Conservation (phyloP, 345 rosid species). For the Eucalyptus tenuipes region DNA sequence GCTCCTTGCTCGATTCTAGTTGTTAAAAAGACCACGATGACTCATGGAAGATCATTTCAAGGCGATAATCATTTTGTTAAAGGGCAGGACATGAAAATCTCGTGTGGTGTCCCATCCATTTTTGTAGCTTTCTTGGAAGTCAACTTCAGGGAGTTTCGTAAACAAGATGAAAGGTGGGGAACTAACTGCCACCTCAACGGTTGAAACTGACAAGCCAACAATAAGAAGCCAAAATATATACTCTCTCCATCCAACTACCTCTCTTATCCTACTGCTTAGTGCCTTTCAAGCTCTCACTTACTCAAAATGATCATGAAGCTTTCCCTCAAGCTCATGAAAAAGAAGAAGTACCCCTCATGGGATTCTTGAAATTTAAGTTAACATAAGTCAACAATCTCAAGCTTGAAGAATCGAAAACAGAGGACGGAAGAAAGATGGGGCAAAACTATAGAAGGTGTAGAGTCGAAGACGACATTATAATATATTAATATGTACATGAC, state of each 20-base stretch:
- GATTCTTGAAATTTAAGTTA: background rate
- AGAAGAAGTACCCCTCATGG: background rate
- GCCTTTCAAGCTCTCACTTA: background rate
- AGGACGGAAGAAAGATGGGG: background rate
- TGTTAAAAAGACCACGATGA: background rate
- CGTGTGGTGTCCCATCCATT: constrained; percentile 5
- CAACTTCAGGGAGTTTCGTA: background rate
- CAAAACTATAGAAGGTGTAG: background rate
- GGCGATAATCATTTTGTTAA: background rate
- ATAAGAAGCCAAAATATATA: background rate
- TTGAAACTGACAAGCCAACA: constrained; percentile 24
- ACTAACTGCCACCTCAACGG: constrained; percentile 10
- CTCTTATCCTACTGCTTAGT: background rate
- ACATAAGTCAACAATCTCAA: background rate
- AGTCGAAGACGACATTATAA: background rate
- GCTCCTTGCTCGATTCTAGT: background rate
- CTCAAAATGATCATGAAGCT: background rate
- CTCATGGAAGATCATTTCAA: background rate
- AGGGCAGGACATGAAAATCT: background rate
- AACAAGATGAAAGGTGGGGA: background rate
- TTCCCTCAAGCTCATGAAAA: background rate
- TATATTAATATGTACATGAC: background rate
- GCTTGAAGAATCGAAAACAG: background rate
- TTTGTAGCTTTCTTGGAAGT: background rate
- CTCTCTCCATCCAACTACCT: background rate